Base-by-base conservation (phyloP, 257 asterid species). In the Gardenia jasminoides region DNA sequence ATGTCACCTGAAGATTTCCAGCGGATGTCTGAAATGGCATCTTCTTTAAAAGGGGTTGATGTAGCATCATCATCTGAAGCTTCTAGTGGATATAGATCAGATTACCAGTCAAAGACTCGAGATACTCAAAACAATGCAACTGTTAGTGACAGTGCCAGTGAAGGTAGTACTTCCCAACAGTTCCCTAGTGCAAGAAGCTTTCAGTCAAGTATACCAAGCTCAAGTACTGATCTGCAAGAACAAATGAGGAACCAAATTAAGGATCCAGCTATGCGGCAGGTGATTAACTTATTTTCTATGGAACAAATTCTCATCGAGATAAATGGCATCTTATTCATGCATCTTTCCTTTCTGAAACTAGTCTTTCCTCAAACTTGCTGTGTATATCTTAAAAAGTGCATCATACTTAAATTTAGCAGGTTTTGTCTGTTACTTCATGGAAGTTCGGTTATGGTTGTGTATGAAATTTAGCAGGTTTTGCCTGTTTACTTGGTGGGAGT, bases 221-320 rank as follows among this genome's bases (percentile, higher is more conserved):
- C 96, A 13, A 61, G 80, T 85, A 86, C 75, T 81, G 97, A 91
- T 89, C 86, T 93, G 72, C 99, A 93, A 86, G 99, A 93, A 78
- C 97, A 93, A 82, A 91, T 96, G 98, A 89, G 91, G 85, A 92
- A 91, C 76, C 97, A 92, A 88, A 88, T 96, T 97, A 91, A 92
- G 80, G 97, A 96, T 93, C 99, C 99, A 58, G 97, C 95, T 64
- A 91, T 92, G 99, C 91, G 88, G 74, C 92, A 96, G 99, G 99
- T 96, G 82, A 83, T 75, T 54, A 41, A 59, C 80, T 54, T 67
- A 28, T 58, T 36, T 68, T 30, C 56, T 5, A 31, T 1, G 58
- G 17, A 76, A 12, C 20, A 30, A 47, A 9, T 10, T 47, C 10
- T 7, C 17, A 9, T 8, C 56, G 36, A 47, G 52, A 76, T 5